Evolutionary conservation across 2,329 filamentous ascomycete genomes (phyloP).

Genomic region (Penicillium sp.): DNA sequence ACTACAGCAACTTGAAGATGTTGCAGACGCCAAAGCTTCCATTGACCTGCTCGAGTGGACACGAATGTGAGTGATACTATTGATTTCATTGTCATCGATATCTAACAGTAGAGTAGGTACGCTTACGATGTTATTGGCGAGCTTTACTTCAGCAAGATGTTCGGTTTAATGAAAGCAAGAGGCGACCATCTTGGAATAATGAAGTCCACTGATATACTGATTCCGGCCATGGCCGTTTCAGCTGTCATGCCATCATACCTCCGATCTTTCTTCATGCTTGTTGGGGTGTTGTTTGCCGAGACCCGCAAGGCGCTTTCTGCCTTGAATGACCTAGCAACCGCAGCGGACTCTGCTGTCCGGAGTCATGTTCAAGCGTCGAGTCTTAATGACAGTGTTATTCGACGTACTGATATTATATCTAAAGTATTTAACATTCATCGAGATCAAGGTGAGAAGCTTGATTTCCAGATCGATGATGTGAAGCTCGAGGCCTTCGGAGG

Average conservation of each 20-base stretch:
- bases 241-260: slow-evolving; percentile 35
- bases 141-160: slow-evolving; percentile 45
- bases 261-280: slow-evolving; percentile 32
- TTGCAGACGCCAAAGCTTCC: slow-evolving; percentile 13
- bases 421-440: slow-evolving; percentile 21
- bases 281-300: slow-evolving; percentile 26
- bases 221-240: slow-evolving; percentile 35
- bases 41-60: slow-evolving; percentile 31
- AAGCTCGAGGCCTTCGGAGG: slow-evolving; percentile 32
- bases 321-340: slow-evolving; percentile 28
- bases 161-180: slow-evolving; percentile 48
- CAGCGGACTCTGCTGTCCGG: slow-evolving; percentile 30
- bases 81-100: neutral
- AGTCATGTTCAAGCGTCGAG: slow-evolving; percentile 21
- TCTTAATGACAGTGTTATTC: slow-evolving; percentile 18
- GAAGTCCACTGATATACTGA: slow-evolving; percentile 26
- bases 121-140: slow-evolving; percentile 51
- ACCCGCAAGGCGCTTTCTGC: slow-evolving; percentile 31
- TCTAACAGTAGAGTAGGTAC: slow-evolving; percentile 31
- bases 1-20: slow-evolving; percentile 20
- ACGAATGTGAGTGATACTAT: slow-evolving; percentile 24
- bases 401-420: slow-evolving; percentile 33
- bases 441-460: slow-evolving; percentile 32
- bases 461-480: slow-evolving; percentile 36
- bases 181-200: slow-evolving; percentile 46